Conservation (phyloP, 2,329 filamentous ascomycete species). For the Calonectria hongkongensis region DNA sequence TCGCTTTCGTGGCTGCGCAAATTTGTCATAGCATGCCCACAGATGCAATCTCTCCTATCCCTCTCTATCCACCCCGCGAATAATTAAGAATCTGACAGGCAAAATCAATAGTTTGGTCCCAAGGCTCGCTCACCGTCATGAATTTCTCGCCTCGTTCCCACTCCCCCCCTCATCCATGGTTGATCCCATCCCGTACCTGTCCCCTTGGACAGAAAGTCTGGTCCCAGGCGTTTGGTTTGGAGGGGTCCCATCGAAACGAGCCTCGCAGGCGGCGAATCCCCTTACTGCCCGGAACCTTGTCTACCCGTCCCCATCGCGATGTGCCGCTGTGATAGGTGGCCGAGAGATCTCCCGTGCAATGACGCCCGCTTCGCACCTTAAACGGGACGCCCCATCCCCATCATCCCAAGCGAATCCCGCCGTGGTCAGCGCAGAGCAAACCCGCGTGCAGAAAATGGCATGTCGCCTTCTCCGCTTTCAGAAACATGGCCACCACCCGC, state of each 20-base stretch:
- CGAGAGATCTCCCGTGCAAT: constrained; percentile 55
- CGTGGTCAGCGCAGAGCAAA: constrained; percentile 26
- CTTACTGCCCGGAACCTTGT: constrained; percentile 32
- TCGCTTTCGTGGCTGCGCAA: not conserved
- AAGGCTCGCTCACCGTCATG: not conserved
- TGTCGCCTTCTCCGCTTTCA: constrained; percentile 17
- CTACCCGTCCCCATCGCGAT: constrained; percentile 37
- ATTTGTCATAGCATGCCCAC: not conserved
- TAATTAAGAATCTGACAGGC: not conserved
- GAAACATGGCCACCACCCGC: constrained; percentile 22
- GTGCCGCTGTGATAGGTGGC: constrained; percentile 53
- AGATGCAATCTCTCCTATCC: not conserved
- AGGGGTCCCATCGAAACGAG: constrained; percentile 56
- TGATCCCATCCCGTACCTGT: constrained; percentile 16
- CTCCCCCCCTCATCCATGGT: constrained; percentile 15
- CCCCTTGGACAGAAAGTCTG: constrained; percentile 13
- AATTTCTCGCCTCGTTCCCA: constrained; percentile 11
- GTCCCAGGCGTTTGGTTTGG: constrained; percentile 57
- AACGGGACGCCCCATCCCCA: constrained; percentile 20
- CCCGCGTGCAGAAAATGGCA: constrained; percentile 16
- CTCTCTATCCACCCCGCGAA: not conserved
- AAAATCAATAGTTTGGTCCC: constrained; percentile 13
- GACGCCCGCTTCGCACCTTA: constrained; percentile 36
- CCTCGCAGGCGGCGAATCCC: constrained; percentile 31
- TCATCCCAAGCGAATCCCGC: constrained; percentile 8